Percentiles rank a stretch among this genome's conserved stretches.
Evolutionary conservation across 768 basidiomycete genomes (phyloP).

Genomic region (Tulasnella sp.): DNA sequence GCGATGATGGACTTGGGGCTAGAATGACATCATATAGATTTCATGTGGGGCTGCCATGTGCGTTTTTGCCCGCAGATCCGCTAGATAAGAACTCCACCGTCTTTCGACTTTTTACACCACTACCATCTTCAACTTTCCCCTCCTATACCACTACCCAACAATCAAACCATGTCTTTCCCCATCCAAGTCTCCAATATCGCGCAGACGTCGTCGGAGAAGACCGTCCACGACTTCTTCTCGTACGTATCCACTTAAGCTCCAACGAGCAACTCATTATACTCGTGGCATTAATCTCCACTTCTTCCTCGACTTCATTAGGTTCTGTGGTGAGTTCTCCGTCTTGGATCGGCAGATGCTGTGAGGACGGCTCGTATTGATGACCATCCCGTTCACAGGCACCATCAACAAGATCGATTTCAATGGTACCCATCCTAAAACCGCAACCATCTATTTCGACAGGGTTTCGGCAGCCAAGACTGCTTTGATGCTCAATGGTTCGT

Average conservation of each 20-base stretch:
- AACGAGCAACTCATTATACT: neutral
- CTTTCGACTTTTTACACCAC: neutral
- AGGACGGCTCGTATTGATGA: conserved; percentile 7
- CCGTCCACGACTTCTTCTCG: conserved; percentile 72
- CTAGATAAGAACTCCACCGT: neutral
- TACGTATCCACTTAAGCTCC: conserved; percentile 34
- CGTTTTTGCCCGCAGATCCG: neutral
- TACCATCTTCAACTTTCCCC: neutral
- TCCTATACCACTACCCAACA: neutral
- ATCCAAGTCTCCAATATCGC: conserved; percentile 65
- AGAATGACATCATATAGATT: neutral
- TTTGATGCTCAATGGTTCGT: conserved; percentile 46
- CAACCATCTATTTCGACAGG: conserved; percentile 79
- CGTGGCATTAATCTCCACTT: conserved; percentile 6
- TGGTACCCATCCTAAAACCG: conserved; percentile 35
- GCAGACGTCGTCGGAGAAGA: conserved; percentile 49
- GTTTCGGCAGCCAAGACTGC: conserved; percentile 75
- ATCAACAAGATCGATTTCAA: conserved; percentile 57
- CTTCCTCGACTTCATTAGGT: conserved; percentile 30
- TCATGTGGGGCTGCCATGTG: neutral
- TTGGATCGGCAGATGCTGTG: neutral
- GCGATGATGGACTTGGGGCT: neutral
- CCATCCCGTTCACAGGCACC: conserved; percentile 28
- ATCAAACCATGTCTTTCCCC: conserved; percentile 7
- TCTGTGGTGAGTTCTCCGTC: conserved; percentile 64